Percentiles rank a stretch among this genome's conserved stretches.
These are phyloP conservation scores for Colletotrichum sp. DNA, from an alignment of 2,329 filamentous ascomycete species.

Conservation along the genomic window DNA sequence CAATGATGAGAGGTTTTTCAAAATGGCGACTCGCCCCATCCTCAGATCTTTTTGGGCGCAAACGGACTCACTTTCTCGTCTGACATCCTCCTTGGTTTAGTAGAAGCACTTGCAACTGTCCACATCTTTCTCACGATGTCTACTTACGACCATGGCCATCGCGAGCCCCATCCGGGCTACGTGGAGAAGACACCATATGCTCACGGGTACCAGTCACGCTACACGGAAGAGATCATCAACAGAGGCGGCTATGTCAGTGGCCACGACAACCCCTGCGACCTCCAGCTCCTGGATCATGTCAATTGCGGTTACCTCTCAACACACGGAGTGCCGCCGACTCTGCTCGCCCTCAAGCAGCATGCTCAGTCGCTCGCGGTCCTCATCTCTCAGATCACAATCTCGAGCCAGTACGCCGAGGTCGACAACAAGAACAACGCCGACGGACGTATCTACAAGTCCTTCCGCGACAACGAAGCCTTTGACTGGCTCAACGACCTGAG, in stretches of 20 bases:
- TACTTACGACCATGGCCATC: background rate
- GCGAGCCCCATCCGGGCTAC: background rate
- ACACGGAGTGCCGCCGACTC: conserved; percentile 53
- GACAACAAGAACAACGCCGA: conserved; percentile 22
- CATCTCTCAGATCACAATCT: conserved; percentile 53
- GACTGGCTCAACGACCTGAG: conserved; percentile 61
- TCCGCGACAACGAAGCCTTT: conserved; percentile 53
- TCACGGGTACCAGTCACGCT: conserved; percentile 15
- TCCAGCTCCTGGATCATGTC: conserved; percentile 43
- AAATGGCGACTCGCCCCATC: background rate
- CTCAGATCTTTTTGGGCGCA: background rate
- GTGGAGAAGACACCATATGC: conserved; percentile 17
- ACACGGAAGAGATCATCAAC: background rate
- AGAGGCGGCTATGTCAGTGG: background rate
- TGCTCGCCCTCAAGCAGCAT: conserved; percentile 65
- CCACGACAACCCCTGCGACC: conserved; percentile 16
- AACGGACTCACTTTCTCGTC: background rate
- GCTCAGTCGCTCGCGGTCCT: conserved; percentile 61
- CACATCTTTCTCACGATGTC: background rate
- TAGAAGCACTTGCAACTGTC: background rate
- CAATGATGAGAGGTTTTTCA: background rate
- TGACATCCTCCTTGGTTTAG: background rate
- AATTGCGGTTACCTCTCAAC: conserved; percentile 66
- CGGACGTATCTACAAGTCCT: conserved; percentile 26
- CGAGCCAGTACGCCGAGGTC: conserved; percentile 33